Evolutionary conservation across 495 filamentous ascomycete genomes (phyloP), one percentile per base, ranked within the genome.

Genomic region (Xeromyces bisporus): DNA sequence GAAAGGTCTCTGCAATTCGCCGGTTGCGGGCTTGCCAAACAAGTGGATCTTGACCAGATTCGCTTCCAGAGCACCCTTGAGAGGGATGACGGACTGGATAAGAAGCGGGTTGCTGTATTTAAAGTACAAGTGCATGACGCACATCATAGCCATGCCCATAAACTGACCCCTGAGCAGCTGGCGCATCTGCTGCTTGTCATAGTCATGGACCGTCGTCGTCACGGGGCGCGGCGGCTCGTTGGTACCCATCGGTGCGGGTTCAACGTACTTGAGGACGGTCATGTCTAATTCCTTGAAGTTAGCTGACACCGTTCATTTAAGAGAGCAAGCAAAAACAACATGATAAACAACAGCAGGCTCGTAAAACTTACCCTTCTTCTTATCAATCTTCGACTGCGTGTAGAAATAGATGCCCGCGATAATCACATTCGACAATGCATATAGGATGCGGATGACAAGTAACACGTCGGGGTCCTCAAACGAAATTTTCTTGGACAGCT

Each of bases 81-180:
- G 67, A 18, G 89, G 89, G 52, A 97, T 87, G 67, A 97, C 92
- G 48, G 77, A 85, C 71, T 97, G 89, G 67, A 97, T 91, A 49
- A 96, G 61, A 23, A 97, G 80, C 20, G 89, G 89, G 73, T 94
- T 97, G 62, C 86, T 93, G 77, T 93, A 96, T 59, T 93, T 81
- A 65, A 97, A 75, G 74, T 96, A 96, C 42, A 94, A 38, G 64
- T 94, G 89, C 89, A 97, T 96, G 48, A 93, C 75, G 38, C 58
- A 71, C 89, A 96, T 96, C 89, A 97, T 96, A 46, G 71, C 83
- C 29, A 97, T 66, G 30, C 89, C 89, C 78, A 92, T 93, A 40
- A 92, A 59, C 54, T 93, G 85, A 41, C 75, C 67, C 63, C 84
- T 85, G 60, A 79, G 77, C 42, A 81, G 63, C 41, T 67, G 66